These are phyloP conservation scores for Elsinoe perseae DNA, from an alignment of 2,329 filamentous ascomycete genomes.

Conservation along the genomic window DNA sequence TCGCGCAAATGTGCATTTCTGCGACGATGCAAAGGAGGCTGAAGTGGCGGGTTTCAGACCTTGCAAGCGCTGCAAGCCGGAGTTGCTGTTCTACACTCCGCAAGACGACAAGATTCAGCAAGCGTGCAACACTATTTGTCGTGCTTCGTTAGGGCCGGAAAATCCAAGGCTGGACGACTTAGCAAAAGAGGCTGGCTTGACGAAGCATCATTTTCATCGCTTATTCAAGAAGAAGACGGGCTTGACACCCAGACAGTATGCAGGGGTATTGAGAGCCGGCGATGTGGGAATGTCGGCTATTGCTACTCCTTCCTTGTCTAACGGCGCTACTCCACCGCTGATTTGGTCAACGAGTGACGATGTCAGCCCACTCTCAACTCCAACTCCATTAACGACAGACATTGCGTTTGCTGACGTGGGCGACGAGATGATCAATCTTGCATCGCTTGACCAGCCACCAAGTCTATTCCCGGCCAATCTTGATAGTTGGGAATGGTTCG, in stretches of 20 bases:
- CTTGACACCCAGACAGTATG: slow-evolving; percentile 43
- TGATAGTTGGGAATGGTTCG: slow-evolving; percentile 1
- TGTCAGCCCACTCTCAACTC: background rate
- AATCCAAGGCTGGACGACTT: slow-evolving; percentile 40
- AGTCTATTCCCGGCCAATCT: background rate
- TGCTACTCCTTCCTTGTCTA: background rate
- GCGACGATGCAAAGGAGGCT: slow-evolving; percentile 40
- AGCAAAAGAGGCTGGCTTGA: slow-evolving; percentile 45
- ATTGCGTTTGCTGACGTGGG: background rate
- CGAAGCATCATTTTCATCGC: slow-evolving; percentile 52
- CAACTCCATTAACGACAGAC: background rate
- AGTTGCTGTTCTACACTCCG: slow-evolving; percentile 14
- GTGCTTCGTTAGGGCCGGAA: slow-evolving; percentile 16
- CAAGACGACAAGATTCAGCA: slow-evolving; percentile 17
- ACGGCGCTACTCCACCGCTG: background rate
- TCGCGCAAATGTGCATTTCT: slow-evolving; percentile 52
- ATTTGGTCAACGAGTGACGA: background rate
- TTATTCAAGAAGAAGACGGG: slow-evolving; percentile 51
- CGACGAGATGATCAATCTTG: background rate
- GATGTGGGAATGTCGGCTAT: background rate
- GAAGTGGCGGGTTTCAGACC: slow-evolving; percentile 45
- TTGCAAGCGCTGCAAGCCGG: slow-evolving; percentile 51
- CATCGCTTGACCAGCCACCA: background rate
- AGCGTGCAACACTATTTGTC: slow-evolving; percentile 9
- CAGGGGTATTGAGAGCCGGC: slow-evolving; percentile 2